These are phyloP conservation scores for Aspergillus versicolor DNA, from an alignment of 2,329 filamentous ascomycete genomes.

Conservation along the genomic window DNA sequence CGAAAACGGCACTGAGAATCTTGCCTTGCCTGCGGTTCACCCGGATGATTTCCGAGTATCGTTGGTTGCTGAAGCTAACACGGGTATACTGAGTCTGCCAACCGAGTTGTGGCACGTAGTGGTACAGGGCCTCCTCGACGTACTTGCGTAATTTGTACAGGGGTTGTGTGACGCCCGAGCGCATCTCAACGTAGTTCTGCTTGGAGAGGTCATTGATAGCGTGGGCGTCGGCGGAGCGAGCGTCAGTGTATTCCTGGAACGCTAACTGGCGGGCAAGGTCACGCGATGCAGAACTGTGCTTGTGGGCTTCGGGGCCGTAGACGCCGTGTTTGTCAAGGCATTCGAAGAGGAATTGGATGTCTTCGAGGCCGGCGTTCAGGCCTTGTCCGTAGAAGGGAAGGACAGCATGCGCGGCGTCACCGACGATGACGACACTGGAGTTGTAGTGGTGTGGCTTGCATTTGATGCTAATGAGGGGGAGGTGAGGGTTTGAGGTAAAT, in stretches of 20 bases:
- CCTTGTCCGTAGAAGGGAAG: conserved; percentile 98
- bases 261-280: conserved; percentile 47
- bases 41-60: conserved; percentile 78
- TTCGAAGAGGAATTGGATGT: conserved; percentile 83
- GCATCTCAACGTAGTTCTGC: conserved; percentile 93
- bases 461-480: conserved; percentile 91
- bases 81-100: conserved; percentile 92
- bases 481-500: conserved; percentile 79
- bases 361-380: conserved; percentile 95
- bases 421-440: conserved; percentile 77
- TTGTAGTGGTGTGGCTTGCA: conserved; percentile 83
- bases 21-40: conserved; percentile 68
- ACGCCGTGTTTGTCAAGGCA: conserved; percentile 69
- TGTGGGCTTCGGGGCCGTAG: conserved; percentile 25
- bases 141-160: conserved; percentile 79
- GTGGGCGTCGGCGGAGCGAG: conserved; percentile 75
- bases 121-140: conserved; percentile 79
- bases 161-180: conserved; percentile 74
- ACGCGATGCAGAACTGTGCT: conserved; percentile 43
- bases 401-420: conserved; percentile 96
- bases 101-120: conserved; percentile 72
- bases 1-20: conserved; percentile 50
- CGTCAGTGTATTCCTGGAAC: conserved; percentile 70
- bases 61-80: conserved; percentile 89
- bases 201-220: conserved; percentile 91